A percentile compares a stretch with the other conserved stretches of the same genome.
These are phyloP conservation scores for Lepidopterella palustris DNA, from an alignment of 495 filamentous ascomycete genomes.

Conservation along the genomic window DNA sequence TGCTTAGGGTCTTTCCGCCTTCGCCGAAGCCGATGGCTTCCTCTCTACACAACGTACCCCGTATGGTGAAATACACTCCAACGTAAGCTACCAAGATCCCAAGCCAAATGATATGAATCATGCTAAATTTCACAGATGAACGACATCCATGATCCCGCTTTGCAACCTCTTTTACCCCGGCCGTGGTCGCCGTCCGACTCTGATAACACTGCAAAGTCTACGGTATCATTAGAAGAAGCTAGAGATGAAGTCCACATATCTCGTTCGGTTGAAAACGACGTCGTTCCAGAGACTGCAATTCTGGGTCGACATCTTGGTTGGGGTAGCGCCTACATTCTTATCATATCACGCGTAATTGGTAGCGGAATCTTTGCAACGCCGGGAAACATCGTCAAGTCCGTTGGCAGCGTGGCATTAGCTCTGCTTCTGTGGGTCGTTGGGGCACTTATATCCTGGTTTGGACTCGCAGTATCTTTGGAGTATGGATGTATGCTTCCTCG, in stretches of 20 bases:
- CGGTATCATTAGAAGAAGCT: conserved; percentile 7
- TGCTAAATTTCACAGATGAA: no score
- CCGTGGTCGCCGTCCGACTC: neutral
- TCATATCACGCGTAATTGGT: conserved; percentile 69
- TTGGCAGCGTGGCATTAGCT: conserved; percentile 61
- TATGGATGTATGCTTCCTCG: conserved; percentile 67
- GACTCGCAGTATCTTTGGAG: conserved; percentile 57
- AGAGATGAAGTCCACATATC: conserved; percentile 6
- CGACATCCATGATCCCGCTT: neutral
- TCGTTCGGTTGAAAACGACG: conserved; percentile 48
- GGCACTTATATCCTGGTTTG: conserved; percentile 53
- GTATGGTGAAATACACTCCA: no score
- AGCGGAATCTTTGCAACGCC: conserved; percentile 72
- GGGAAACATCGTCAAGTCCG: conserved; percentile 57
- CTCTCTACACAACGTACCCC: no score
- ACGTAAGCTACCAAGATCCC: no score
- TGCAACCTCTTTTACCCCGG: neutral
- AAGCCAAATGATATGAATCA: no score
- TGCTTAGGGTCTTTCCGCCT: no score
- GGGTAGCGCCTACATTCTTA: conserved; percentile 66
- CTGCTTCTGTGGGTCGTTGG: conserved; percentile 60
- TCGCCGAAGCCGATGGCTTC: no score
- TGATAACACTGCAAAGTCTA: neutral
- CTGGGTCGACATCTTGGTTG: conserved; percentile 59
- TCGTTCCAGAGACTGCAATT: conserved; percentile 56